phyloP scores from a whole-genome alignment of 371 early-diverging fungal species.

The Mortierella sp. region DNA sequence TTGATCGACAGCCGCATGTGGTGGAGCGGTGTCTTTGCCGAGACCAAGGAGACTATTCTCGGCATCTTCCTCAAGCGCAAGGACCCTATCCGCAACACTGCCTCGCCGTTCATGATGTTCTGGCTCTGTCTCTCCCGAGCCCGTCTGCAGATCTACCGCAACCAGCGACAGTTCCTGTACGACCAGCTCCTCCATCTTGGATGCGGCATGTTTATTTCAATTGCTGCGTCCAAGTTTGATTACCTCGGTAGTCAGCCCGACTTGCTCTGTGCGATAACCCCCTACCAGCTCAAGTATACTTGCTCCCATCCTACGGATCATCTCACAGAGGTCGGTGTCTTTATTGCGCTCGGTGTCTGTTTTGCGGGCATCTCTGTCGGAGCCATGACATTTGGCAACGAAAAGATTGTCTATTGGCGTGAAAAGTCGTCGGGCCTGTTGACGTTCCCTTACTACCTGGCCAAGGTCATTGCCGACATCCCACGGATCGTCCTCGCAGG shows the following conservation, averaged over 20 bases:
- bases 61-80: constrained; percentile 46
- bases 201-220: constrained; percentile 62
- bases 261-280: constrained; percentile 59
- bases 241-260: constrained; percentile 63
- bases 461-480: constrained; percentile 66
- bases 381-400: constrained; percentile 64
- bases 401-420: constrained; percentile 67
- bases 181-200: constrained; percentile 69
- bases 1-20: constrained; percentile 48
- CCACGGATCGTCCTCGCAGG: constrained; percentile 66
- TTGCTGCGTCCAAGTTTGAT: constrained; percentile 51
- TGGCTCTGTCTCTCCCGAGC: constrained; percentile 59
- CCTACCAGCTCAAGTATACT: constrained; percentile 47
- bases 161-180: constrained; percentile 58
- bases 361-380: constrained; percentile 62
- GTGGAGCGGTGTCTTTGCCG: constrained; percentile 46
- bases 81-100: constrained; percentile 62
- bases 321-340: constrained; percentile 57
- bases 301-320: constrained; percentile 51
- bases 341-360: constrained; percentile 58
- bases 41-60: constrained; percentile 43
- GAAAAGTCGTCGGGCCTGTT: constrained; percentile 64
- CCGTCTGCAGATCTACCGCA: constrained; percentile 65
- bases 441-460: constrained; percentile 65
- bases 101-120: constrained; percentile 56